Evolutionary conservation across 176 grass and related monocot species (phyloP).

Genomic region (Poa pratensis): DNA sequence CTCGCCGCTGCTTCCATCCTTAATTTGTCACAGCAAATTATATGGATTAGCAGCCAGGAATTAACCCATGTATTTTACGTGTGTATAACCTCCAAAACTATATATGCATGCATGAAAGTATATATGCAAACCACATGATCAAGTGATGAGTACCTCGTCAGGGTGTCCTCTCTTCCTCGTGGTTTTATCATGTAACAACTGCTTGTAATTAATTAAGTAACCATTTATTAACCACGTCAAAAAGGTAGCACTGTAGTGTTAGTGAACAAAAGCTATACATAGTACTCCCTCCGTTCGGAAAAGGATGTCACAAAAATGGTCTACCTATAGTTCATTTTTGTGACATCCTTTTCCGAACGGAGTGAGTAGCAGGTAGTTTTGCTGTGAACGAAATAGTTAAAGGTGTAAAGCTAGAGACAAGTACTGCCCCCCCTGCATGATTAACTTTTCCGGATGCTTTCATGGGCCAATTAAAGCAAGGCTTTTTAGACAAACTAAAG

Average conservation of each 20-base stretch:
- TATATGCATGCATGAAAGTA: background rate
- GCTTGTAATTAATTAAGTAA: slow-evolving; percentile 19
- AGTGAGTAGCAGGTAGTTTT: slow-evolving; percentile 20
- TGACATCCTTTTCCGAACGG: too few species aligned
- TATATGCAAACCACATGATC: background rate
- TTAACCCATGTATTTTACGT: background rate
- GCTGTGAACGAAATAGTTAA: slow-evolving; percentile 44
- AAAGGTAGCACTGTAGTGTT: slow-evolving; percentile 15
- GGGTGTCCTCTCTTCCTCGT: slow-evolving; percentile 42
- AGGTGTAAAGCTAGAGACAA: slow-evolving; percentile 49
- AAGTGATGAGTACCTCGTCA: slow-evolving; percentile 35
- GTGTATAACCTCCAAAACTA: background rate
- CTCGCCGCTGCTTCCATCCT: slow-evolving; percentile 50
- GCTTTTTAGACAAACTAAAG: slow-evolving; percentile 58
- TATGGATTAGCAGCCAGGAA: background rate
- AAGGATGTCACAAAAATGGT: too few species aligned
- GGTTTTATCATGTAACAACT: slow-evolving; percentile 49
- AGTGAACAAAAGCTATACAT: slow-evolving; percentile 38
- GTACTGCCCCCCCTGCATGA: slow-evolving; percentile 56
- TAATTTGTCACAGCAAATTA: background rate
- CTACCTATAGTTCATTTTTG: too few species aligned
- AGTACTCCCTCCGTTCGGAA: too few species aligned
- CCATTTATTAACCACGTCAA: slow-evolving; percentile 19
- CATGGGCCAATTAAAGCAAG: slow-evolving; percentile 39
- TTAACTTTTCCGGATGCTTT: slow-evolving; percentile 63